These are phyloP conservation scores for Thalassiosira livingstoniorum DNA, from an alignment of 352 stramenopile species.

Conservation along the genomic window DNA sequence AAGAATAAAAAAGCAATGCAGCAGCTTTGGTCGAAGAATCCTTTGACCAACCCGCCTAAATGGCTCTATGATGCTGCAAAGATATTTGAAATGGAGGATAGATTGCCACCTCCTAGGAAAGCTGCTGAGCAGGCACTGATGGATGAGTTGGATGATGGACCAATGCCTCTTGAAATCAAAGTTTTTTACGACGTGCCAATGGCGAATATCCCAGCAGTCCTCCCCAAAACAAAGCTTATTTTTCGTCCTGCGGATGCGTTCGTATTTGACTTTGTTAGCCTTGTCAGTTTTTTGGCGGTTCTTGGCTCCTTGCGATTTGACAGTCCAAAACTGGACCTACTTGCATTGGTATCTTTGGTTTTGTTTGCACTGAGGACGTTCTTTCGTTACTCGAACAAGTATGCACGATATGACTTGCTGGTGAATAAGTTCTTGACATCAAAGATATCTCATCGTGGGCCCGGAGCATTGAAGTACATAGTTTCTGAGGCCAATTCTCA, in stretches of 20 bases:
- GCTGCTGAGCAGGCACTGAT: conserved; percentile 26
- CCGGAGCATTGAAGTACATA: conserved; percentile 76
- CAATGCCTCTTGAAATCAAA: conserved; percentile 71
- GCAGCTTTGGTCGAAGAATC: conserved; percentile 10
- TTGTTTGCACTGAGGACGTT: conserved; percentile 70
- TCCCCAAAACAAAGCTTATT: conserved; percentile 81
- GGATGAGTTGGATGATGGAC: conserved; percentile 20
- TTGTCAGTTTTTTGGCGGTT: conserved; percentile 70
- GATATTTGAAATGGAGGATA: conserved; percentile 81
- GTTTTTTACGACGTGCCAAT: conserved; percentile 80
- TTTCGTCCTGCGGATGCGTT: conserved; percentile 83
- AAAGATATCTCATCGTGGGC: conserved; percentile 74
- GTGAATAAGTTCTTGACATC: conserved; percentile 86
- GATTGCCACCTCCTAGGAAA: conserved; percentile 37
- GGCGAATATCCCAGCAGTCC: conserved; percentile 80
- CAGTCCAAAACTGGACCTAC: conserved; percentile 74
- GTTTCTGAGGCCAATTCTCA: conserved; percentile 73
- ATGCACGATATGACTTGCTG: conserved; percentile 83
- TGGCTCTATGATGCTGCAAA: conserved; percentile 74
- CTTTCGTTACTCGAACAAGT: conserved; percentile 75
- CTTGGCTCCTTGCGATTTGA: conserved; percentile 73
- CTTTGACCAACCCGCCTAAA: conserved; percentile 49
- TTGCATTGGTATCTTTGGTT: conserved; percentile 75
- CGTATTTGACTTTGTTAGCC: conserved; percentile 77
- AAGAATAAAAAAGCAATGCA: conserved; percentile 49